A percentile compares a stretch with the other conserved stretches of the same genome.
Conservation (phyloP, 768 basidiomycete species). For the Dentipellis fragilis region DNA sequence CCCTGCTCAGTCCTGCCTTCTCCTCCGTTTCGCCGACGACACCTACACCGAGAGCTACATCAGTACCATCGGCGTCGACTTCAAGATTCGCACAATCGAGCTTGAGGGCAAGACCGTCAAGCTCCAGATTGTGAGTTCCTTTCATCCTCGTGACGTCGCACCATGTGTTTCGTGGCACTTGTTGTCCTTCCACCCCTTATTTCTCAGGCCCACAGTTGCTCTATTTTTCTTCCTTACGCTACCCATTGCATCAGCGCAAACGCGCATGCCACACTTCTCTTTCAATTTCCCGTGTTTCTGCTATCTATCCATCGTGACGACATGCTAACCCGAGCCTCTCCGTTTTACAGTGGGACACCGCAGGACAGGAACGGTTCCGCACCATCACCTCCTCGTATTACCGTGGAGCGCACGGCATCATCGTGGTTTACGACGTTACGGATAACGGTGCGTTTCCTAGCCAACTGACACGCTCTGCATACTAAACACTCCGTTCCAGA, state of each 20-base stretch:
- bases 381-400: conserved; percentile 99
- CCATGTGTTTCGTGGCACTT: conserved; percentile 1
- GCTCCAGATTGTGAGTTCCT: conserved; percentile 82
- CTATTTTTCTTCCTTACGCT: background rate
- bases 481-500: conserved; percentile 37
- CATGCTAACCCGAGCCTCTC: conserved; percentile 18
- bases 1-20: conserved; percentile 68
- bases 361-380: conserved; percentile 96
- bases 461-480: conserved; percentile 3
- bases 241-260: too few relatives aligned
- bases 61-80: conserved; percentile 96
- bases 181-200: background rate
- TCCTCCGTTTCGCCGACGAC: conserved; percentile 91
- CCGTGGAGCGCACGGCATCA: conserved; percentile 95
- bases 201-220: background rate
- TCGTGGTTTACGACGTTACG: conserved; percentile 97
- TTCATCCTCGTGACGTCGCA: background rate
- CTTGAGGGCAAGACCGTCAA: conserved; percentile 98
- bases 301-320: conserved; percentile 9
- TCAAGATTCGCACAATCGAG: conserved; percentile 98
- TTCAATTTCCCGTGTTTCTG: background rate
- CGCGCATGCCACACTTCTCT: background rate
- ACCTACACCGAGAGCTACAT: conserved; percentile 98
- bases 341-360: conserved; percentile 84
- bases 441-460: conserved; percentile 58